phyloP scores from a whole-genome alignment of 1,284 basidiomycete species.

The Kalmanozyma brasiliensis region DNA sequence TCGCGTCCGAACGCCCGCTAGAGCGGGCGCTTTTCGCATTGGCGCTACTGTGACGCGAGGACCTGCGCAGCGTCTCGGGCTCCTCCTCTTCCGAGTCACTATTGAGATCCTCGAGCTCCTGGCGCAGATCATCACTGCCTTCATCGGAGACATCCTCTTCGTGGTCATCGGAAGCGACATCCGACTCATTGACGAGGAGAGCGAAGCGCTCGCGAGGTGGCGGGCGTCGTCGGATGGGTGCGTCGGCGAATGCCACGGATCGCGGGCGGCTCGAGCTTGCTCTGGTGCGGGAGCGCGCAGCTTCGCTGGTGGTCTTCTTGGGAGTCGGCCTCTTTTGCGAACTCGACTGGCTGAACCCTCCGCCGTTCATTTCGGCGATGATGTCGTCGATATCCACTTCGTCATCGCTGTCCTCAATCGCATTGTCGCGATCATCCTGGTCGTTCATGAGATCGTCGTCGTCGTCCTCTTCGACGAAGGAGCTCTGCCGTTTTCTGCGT shows the following conservation, averaged over 20 bases:
- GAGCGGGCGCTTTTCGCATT: background rate
- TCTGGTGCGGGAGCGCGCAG: background rate
- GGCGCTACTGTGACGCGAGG: constrained; percentile 7
- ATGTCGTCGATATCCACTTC: constrained; percentile 30
- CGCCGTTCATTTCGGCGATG: constrained; percentile 31
- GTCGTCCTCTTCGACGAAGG: constrained; percentile 14
- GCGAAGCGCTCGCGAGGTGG: constrained; percentile 8
- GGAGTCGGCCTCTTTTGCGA: background rate
- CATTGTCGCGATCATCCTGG: constrained; percentile 11
- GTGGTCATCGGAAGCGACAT: constrained; percentile 15
- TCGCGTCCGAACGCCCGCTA: background rate
- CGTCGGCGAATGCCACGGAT: background rate
- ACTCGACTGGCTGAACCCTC: constrained; percentile 1
- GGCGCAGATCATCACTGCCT: constrained; percentile 8
- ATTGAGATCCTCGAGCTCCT: constrained; percentile 21
- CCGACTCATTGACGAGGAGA: constrained; percentile 6
- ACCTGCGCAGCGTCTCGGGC: constrained; percentile 10
- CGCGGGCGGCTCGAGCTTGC: background rate
- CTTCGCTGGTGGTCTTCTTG: background rate
- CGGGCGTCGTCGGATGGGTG: background rate
- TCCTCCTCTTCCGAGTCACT: constrained; percentile 18
- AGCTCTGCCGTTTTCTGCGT: background rate
- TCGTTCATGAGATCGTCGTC: constrained; percentile 1
- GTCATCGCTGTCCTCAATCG: constrained; percentile 9
- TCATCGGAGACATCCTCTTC: constrained; percentile 4